These are phyloP conservation scores for Paspalum notatum DNA, from an alignment of 176 grass and related monocot species.

Conservation along the genomic window DNA sequence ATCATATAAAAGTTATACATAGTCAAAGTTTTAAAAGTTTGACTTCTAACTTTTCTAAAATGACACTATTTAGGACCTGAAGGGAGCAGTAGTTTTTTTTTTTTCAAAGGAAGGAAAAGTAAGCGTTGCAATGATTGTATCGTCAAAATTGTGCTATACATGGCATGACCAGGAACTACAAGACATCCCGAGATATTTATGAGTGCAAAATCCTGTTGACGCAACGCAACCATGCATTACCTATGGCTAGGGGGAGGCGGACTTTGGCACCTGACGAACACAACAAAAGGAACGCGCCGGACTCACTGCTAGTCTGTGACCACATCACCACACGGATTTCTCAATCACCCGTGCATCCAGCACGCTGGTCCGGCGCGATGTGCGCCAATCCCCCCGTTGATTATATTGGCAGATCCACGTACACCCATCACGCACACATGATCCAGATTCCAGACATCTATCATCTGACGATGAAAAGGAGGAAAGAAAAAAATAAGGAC, in stretches of 20 bases:
- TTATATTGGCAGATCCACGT: neutral
- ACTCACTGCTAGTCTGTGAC: neutral
- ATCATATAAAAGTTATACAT: too few species aligned
- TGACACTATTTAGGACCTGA: too few species aligned
- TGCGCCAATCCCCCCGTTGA: conserved; percentile 28
- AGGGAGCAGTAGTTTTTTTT: too few species aligned
- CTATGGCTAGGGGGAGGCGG: neutral
- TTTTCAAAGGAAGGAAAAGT: neutral
- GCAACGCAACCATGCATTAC: neutral
- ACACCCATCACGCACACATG: neutral
- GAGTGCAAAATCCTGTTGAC: too few species aligned
- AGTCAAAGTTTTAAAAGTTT: too few species aligned
- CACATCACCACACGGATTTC: neutral
- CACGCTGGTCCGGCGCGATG: conserved; percentile 27
- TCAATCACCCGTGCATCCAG: neutral
- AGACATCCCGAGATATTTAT: neutral
- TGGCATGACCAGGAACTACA: neutral
- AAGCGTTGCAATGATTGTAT: neutral
- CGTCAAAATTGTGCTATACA: neutral
- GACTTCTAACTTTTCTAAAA: too few species aligned
- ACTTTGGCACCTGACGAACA: neutral
- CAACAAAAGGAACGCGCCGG: conserved; percentile 5
- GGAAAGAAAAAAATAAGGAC: conserved; percentile 19
- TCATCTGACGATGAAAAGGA: neutral
- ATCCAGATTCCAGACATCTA: conserved; percentile 7